Percentiles rank a stretch among this genome's conserved stretches.
Conservation (phyloP, 179 eudicot genomes). For the Silene noctiflora region DNA sequence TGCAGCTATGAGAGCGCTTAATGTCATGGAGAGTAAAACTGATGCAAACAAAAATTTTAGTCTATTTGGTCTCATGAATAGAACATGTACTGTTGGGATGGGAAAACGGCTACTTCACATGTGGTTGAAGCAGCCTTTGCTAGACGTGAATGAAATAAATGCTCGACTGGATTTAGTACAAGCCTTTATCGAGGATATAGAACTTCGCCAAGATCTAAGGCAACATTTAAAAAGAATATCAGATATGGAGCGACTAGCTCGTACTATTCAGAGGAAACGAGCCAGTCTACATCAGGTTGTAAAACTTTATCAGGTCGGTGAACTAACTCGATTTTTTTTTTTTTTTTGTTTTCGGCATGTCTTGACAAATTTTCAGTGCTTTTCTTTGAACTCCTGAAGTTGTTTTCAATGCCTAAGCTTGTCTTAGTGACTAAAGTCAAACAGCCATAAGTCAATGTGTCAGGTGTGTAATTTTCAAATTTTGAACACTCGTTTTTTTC, state of each 20-base stretch:
- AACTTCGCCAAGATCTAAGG: constrained; percentile 79
- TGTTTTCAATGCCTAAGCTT: neutral
- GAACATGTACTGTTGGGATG: constrained; percentile 99
- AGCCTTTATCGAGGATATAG: constrained; percentile 89
- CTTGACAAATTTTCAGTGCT: neutral
- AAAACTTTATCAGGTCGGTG: constrained; percentile 86
- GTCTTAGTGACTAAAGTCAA: neutral
- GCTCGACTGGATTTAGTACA: constrained; percentile 80
- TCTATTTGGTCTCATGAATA: constrained; percentile 92
- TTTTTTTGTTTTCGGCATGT: neutral
- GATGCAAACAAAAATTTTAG: constrained; percentile 95
- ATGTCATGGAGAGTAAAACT: constrained; percentile 94
- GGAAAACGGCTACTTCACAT: constrained; percentile 88
- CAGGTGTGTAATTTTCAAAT: neutral
- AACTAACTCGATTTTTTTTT: neutral
- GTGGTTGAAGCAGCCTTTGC: constrained; percentile 96
- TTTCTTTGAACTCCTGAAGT: neutral
- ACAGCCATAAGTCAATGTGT: neutral
- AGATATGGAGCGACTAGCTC: constrained; percentile 75
- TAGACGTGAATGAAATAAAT: constrained; percentile 80
- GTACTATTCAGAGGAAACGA: constrained; percentile 58
- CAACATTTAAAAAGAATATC: constrained; percentile 88
- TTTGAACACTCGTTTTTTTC: too few species aligned
- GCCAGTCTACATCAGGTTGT: constrained; percentile 81
- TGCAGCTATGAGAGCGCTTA: constrained; percentile 93